Evolutionary conservation across 1,284 basidiomycete genomes (phyloP).

Genomic region (Ceratobasidium sp.): DNA sequence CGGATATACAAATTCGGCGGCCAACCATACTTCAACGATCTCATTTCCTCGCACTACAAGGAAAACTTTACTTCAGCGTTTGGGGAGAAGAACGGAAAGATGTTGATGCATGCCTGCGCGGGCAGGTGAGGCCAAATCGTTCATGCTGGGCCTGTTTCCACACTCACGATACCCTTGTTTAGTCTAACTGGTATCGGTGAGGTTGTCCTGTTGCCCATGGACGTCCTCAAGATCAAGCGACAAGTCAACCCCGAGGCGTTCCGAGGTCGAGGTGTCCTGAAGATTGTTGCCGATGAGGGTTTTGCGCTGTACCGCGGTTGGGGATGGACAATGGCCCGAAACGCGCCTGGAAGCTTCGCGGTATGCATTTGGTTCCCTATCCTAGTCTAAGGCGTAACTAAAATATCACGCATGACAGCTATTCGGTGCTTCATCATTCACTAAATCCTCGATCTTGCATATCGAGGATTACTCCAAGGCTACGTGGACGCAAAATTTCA

Average conservation of each 20-base stretch:
- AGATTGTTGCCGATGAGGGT: slow-evolving; percentile 93
- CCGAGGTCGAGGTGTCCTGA: slow-evolving; percentile 89
- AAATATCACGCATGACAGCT: slow-evolving; percentile 64
- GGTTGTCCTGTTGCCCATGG: slow-evolving; percentile 94
- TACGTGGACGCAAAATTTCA: slow-evolving; percentile 95
- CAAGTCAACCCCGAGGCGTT: slow-evolving; percentile 98
- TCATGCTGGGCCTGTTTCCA: neutral
- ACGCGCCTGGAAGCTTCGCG: slow-evolving; percentile 95
- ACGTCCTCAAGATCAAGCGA: slow-evolving; percentile 98
- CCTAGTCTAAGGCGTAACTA: neutral
- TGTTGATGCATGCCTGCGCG: slow-evolving; percentile 95
- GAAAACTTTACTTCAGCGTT: slow-evolving; percentile 82
- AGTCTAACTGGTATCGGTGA: slow-evolving; percentile 97
- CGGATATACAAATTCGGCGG: slow-evolving; percentile 98
- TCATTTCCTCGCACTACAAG: slow-evolving; percentile 83
- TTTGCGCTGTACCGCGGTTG: slow-evolving; percentile 93
- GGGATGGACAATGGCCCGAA: slow-evolving; percentile 99
- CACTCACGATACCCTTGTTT: slow-evolving; percentile 23
- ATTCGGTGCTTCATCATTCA: slow-evolving; percentile 94
- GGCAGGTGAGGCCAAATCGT: slow-evolving; percentile 73
- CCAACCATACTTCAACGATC: slow-evolving; percentile 96
- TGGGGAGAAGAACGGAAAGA: slow-evolving; percentile 95
- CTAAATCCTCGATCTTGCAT: slow-evolving; percentile 93
- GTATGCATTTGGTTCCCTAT: slow-evolving; percentile 61
- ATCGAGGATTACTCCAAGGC: slow-evolving; percentile 91